Percentiles rank a stretch among this genome's conserved stretches.
Conservation (phyloP, 352 stramenopile species). For the Phytopythium aichiense region DNA sequence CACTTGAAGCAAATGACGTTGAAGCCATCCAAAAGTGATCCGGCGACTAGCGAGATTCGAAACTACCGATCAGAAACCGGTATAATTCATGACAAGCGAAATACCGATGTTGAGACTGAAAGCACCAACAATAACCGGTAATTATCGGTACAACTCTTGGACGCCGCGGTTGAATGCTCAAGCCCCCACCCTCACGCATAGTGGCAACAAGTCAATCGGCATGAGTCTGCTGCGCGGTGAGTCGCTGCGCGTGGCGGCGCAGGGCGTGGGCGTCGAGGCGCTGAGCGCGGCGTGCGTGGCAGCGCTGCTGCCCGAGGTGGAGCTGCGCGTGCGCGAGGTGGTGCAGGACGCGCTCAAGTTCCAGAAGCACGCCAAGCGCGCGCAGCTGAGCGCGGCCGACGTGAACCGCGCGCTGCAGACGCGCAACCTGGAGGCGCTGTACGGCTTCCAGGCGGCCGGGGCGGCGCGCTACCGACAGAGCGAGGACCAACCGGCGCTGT, state of each 20-base stretch:
- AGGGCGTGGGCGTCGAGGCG: conserved; percentile 72
- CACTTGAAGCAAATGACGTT: too few relatives aligned
- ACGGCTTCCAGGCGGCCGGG: conserved; percentile 61
- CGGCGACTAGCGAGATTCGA: too few relatives aligned
- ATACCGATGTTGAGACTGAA: too few relatives aligned
- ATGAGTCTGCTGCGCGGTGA: conserved; percentile 79
- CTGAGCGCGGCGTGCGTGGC: conserved; percentile 59
- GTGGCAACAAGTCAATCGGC: not conserved
- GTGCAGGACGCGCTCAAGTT: conserved; percentile 87
- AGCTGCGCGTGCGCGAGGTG: conserved; percentile 77
- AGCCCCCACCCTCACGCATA: not conserved
- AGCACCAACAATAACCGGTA: too few relatives aligned
- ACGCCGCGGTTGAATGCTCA: not conserved
- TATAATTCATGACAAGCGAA: too few relatives aligned
- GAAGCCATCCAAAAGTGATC: too few relatives aligned
- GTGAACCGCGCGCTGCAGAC: conserved; percentile 76
- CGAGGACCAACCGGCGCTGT: conserved; percentile 55
- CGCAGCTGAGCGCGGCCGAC: conserved; percentile 53
- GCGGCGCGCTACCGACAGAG: conserved; percentile 53
- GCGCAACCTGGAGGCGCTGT: conserved; percentile 73
- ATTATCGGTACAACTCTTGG: not conserved
- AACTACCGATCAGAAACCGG: too few relatives aligned
- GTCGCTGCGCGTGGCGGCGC: conserved; percentile 62
- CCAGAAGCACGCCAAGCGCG: conserved; percentile 58
- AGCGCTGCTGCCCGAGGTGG: conserved; percentile 71